Evolutionary conservation across 2,329 filamentous ascomycete species (phyloP).

Genomic region (Ascosphaera apis): DNA sequence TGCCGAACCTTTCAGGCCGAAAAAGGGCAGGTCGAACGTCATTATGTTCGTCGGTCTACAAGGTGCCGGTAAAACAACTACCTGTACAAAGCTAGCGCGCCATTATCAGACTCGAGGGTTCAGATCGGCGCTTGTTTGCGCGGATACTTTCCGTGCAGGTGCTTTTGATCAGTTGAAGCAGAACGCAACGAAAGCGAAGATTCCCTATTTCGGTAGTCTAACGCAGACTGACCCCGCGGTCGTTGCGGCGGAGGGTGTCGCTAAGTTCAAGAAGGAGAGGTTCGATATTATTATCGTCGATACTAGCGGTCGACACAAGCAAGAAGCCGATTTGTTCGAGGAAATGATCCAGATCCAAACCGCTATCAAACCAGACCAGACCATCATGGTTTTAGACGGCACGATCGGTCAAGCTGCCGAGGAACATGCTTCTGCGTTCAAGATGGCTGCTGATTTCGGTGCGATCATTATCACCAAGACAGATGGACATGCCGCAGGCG

Average conservation of each 20-base stretch:
- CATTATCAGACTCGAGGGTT: conserved; percentile 91
- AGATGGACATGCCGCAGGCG: conserved; percentile 81
- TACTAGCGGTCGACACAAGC: conserved; percentile 81
- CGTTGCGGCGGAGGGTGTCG: conserved; percentile 84
- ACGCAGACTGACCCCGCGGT: conserved; percentile 90
- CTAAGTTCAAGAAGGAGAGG: conserved; percentile 96
- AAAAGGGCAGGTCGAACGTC: conserved; percentile 87
- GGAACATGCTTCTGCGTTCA: conserved; percentile 86
- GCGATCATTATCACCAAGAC: conserved; percentile 99
- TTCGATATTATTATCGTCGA: conserved; percentile 99
- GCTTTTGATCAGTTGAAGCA: conserved; percentile 98
- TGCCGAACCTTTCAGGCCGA: conserved; percentile 83
- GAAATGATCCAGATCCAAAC: conserved; percentile 95
- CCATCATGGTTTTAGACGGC: conserved; percentile 92
- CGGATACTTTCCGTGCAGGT: conserved; percentile 94
- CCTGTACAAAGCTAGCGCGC: conserved; percentile 85
- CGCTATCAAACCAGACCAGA: conserved; percentile 80
- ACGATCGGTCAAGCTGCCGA: conserved; percentile 94
- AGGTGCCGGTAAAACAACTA: conserved; percentile 93
- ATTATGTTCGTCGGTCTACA: conserved; percentile 99
- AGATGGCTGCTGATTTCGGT: conserved; percentile 88
- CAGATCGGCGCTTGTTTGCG: conserved; percentile 81
- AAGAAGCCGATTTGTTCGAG: conserved; percentile 84
- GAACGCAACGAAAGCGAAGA: conserved; percentile 96
- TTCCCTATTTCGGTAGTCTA: conserved; percentile 90